Evolutionary conservation across 495 filamentous ascomycete genomes (phyloP), one percentile per base, ranked within the genome.

Genomic region (Tuber melanosporum): DNA sequence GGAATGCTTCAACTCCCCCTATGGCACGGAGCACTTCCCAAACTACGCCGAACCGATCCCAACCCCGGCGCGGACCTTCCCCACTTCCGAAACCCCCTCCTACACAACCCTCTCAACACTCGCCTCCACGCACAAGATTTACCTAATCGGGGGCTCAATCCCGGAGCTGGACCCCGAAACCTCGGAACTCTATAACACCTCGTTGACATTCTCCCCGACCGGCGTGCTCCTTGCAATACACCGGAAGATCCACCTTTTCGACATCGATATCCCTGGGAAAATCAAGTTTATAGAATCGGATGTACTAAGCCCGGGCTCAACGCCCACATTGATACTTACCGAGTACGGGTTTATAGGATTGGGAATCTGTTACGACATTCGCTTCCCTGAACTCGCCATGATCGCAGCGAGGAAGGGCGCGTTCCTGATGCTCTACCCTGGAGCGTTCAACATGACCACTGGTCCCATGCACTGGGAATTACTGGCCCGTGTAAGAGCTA

Each of bases 1-100:
- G 77, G 94, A 98, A 86, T 98, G 94, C 88, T 98, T 98, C 90
- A 98, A 98, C 88, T 94, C 91, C 19, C 94, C 94, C n/a, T 97
- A 97, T 86, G 94, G 94, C 78, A 93, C 90, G 76, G 89, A 93
- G 81, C 92, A 90, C 87, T 98, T 99, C 87, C 92, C 94, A 43
- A 89, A 91, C 75, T 98, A 98, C 83, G 94, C 95, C 79, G 95
- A 99, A 84, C 90, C 89, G 0, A 90, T 98, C 4, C 90, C 93
- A 14, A 92, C 93, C 1, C 5, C 57, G 46, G 49, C 52, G 7
- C 72, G 45, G 17, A 43, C 41, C 8, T 83, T 87, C 72, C 87
- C 89, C 9, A 88, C 93, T 76, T 90, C 90, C 0, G 70, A 62
- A 7, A 80, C 77, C 8, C 94, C 94, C 1, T 91, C 91, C 46